Conservation (phyloP, 2,329 filamentous ascomycete genomes). For the Sclerotinia spermophila region DNA sequence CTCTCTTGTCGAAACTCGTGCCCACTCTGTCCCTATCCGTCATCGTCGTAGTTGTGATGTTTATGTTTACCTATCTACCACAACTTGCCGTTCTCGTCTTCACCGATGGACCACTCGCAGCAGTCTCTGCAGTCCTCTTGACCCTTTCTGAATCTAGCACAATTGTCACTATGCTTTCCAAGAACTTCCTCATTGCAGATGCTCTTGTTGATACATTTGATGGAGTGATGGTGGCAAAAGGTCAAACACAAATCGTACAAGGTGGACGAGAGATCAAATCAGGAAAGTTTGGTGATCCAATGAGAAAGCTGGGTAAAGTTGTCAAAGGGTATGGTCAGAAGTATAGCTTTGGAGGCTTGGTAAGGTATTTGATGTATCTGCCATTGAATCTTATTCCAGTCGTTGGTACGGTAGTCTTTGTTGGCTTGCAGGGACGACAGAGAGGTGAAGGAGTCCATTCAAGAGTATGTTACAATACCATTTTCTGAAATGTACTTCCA, state of each 20-base stretch:
- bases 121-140: slow-evolving; percentile 67
- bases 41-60: slow-evolving; percentile 75
- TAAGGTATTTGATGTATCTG: slow-evolving; percentile 68
- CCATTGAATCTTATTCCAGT: slow-evolving; percentile 92
- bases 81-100: slow-evolving; percentile 80
- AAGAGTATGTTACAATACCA: slow-evolving; percentile 44
- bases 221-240: slow-evolving; percentile 56
- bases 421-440: slow-evolving; percentile 64
- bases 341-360: slow-evolving; percentile 58
- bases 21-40: slow-evolving; percentile 67
- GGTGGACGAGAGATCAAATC: slow-evolving; percentile 70
- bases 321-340: slow-evolving; percentile 55
- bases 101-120: slow-evolving; percentile 77
- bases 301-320: slow-evolving; percentile 52
- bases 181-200: slow-evolving; percentile 75
- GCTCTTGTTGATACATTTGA: slow-evolving; percentile 88
- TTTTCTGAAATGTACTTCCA: background rate
- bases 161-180: slow-evolving; percentile 54
- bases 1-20: slow-evolving; percentile 51
- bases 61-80: slow-evolving; percentile 80
- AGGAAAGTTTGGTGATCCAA: slow-evolving; percentile 49
- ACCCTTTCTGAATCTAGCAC: slow-evolving; percentile 61
- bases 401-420: slow-evolving; percentile 77
- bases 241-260: slow-evolving; percentile 59
- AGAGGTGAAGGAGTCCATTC: slow-evolving; percentile 45